Evolutionary conservation across 1,284 basidiomycete genomes (phyloP).

Genomic region (Pseudozyma flocculosa): DNA sequence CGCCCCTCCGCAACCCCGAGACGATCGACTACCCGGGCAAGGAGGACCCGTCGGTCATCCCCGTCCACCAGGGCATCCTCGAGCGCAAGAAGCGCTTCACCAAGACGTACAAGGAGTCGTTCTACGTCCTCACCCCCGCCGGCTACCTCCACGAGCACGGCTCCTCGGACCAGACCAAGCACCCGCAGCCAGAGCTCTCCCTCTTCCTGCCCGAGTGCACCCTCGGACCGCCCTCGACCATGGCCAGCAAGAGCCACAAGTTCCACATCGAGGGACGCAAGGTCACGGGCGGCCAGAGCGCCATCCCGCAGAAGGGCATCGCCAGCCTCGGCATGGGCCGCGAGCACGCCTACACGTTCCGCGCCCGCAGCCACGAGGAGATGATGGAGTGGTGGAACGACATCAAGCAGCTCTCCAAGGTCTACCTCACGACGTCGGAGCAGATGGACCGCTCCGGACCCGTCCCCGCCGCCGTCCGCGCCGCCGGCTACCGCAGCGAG

Average conservation of each 20-base stretch:
- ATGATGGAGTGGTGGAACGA: slow-evolving; percentile 99
- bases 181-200: slow-evolving; percentile 72
- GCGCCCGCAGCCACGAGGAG: slow-evolving; percentile 84
- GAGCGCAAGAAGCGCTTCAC: slow-evolving; percentile 98
- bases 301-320: slow-evolving; percentile 63
- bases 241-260: slow-evolving; percentile 77
- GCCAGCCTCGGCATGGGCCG: slow-evolving; percentile 63
- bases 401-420: slow-evolving; percentile 88
- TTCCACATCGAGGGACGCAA: slow-evolving; percentile 95
- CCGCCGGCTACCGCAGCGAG: slow-evolving; percentile 72
- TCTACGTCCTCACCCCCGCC: slow-evolving; percentile 90
- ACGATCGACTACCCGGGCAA: slow-evolving; percentile 85
- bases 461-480: slow-evolving; percentile 86
- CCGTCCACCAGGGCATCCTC: slow-evolving; percentile 86
- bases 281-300: slow-evolving; percentile 70
- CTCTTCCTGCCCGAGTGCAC: slow-evolving; percentile 95
- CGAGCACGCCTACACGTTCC: slow-evolving; percentile 82
- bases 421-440: slow-evolving; percentile 93
- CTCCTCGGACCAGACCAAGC: slow-evolving; percentile 73
- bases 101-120: slow-evolving; percentile 73
- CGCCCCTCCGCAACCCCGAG: slow-evolving; percentile 67
- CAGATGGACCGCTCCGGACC: slow-evolving; percentile 89
- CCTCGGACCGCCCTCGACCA: slow-evolving; percentile 83
- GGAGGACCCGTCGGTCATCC: slow-evolving; percentile 83
- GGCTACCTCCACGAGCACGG: slow-evolving; percentile 93